Evolutionary conservation across 2,329 filamentous ascomycete species (phyloP).

Genomic region (Pseudogymnoascus pannorum): DNA sequence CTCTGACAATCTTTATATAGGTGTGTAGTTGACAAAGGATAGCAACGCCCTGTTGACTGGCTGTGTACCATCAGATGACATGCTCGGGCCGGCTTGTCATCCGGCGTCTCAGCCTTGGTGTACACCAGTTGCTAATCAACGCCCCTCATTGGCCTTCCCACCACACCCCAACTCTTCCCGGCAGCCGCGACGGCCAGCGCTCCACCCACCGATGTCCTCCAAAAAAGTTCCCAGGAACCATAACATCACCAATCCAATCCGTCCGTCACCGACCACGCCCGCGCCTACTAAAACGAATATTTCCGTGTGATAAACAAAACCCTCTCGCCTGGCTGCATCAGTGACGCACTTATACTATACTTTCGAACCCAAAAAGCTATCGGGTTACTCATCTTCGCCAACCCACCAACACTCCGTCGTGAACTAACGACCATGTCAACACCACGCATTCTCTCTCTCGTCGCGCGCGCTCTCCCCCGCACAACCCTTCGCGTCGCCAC

Average conservation of each 20-base stretch:
- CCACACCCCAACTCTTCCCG: background rate
- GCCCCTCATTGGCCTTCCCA: background rate
- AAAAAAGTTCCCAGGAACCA: constrained; percentile 3
- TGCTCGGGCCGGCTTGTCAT: no score
- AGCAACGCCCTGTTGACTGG: no score
- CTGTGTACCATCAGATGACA: no score
- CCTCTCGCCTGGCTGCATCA: background rate
- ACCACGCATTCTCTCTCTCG: background rate
- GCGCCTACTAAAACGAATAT: background rate
- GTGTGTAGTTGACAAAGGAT: no score
- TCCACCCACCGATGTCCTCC: background rate
- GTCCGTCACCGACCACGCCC: background rate
- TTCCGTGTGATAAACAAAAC: background rate
- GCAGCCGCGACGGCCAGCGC: background rate
- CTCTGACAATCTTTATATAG: background rate
- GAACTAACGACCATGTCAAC: background rate
- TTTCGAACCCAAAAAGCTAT: background rate
- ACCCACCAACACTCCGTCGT: background rate
- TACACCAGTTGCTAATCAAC: background rate
- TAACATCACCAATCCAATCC: background rate
- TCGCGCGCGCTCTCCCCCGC: background rate
- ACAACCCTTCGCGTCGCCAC: background rate
- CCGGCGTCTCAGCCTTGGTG: background rate
- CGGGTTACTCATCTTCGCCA: background rate
- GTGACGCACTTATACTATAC: background rate